These are phyloP conservation scores for Stipa capillata DNA, from an alignment of 176 grass and related monocot genomes.

Conservation along the genomic window DNA sequence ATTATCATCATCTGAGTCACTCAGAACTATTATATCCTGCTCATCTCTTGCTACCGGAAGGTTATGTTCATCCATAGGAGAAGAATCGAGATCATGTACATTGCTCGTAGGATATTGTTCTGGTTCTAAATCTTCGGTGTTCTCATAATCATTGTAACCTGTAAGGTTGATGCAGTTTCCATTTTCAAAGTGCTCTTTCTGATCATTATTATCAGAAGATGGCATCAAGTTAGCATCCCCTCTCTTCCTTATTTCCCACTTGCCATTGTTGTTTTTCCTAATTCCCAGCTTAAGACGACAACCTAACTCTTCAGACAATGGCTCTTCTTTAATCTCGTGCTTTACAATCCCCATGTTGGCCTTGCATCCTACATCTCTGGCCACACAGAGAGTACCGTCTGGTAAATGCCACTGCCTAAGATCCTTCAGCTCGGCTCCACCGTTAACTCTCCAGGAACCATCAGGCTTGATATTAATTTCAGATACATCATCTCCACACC, in stretches of 20 bases:
- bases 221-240: background rate
- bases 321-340: slow-evolving; percentile 45
- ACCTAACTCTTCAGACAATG: slow-evolving; percentile 2
- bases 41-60: slow-evolving; percentile 20
- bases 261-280: slow-evolving; percentile 30
- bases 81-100: slow-evolving; percentile 41
- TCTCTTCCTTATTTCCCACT: slow-evolving; percentile 41
- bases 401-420: slow-evolving; percentile 82
- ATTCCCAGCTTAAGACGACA: slow-evolving; percentile 48
- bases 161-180: slow-evolving; percentile 10
- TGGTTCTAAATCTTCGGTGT: slow-evolving; percentile 18
- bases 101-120: background rate
- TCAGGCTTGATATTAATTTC: slow-evolving; percentile 84
- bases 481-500: slow-evolving; percentile 53
- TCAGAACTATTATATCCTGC: slow-evolving; percentile 61
- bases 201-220: slow-evolving; percentile 19
- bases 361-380: slow-evolving; percentile 16
- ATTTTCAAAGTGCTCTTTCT: slow-evolving; percentile 9
- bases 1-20: slow-evolving; percentile 89
- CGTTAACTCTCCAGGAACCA: slow-evolving; percentile 81
- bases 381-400: slow-evolving; percentile 60
- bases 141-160: slow-evolving; percentile 12
- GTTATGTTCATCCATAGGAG: slow-evolving; percentile 23
- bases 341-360: slow-evolving; percentile 15
- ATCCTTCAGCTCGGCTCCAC: slow-evolving; percentile 37